These are phyloP conservation scores for Vanrija humicola DNA, from an alignment of 1,284 basidiomycete genomes.

Conservation along the genomic window DNA sequence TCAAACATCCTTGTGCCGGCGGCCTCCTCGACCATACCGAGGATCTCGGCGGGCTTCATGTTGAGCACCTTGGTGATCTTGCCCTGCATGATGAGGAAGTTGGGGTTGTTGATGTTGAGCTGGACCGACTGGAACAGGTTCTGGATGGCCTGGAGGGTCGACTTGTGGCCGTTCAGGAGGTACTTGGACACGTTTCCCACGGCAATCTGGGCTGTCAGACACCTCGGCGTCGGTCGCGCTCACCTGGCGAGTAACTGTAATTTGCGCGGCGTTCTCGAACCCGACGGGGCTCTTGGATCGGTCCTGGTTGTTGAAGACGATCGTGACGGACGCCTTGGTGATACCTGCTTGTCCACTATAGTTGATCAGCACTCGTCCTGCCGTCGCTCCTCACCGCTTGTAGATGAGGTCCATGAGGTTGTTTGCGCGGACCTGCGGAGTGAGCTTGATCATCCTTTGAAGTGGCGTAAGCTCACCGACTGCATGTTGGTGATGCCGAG, in stretches of 20 bases:
- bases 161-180: slow-evolving; percentile 93
- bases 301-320: slow-evolving; percentile 99
- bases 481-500: slow-evolving; percentile 94
- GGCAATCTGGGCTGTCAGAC: slow-evolving; percentile 61
- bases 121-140: slow-evolving; percentile 95
- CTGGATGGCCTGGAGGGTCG: slow-evolving; percentile 81
- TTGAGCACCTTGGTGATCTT: slow-evolving; percentile 94
- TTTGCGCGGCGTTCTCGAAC: slow-evolving; percentile 76
- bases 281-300: slow-evolving; percentile 79
- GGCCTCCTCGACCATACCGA: slow-evolving; percentile 98
- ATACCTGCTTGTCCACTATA: slow-evolving; percentile 93
- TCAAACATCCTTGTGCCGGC: slow-evolving; percentile 99
- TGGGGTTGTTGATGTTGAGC: slow-evolving; percentile 99
- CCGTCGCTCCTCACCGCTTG: slow-evolving; percentile 34
- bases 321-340: slow-evolving; percentile 95
- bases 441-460: background rate
- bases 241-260: slow-evolving; percentile 95
- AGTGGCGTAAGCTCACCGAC: slow-evolving; percentile 54
- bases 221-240: slow-evolving; percentile 19
- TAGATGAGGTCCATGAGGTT: slow-evolving; percentile 93
- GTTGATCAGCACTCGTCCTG: slow-evolving; percentile 2
- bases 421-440: slow-evolving; percentile 77
- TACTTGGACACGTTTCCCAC: slow-evolving; percentile 96
- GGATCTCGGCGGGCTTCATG: slow-evolving; percentile 96
- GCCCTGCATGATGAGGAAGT: slow-evolving; percentile 99